Base-by-base conservation (phyloP, 148 eudicot genomes). In the Vaccinium vitisidaea region DNA sequence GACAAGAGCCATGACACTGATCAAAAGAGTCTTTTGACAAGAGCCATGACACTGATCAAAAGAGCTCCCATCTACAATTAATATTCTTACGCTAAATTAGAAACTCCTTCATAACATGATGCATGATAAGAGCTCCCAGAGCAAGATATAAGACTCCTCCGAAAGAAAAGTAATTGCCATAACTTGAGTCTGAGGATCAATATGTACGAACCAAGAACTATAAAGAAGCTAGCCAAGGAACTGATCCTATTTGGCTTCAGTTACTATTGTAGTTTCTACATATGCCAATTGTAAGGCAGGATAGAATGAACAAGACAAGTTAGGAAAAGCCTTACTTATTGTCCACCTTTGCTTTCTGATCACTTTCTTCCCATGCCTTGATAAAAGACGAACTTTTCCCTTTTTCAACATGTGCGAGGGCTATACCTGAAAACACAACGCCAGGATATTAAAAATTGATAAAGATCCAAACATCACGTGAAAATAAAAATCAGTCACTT, bases 331-430 rank as follows among this genome's bases (percentile, higher is more conserved):
- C 83, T 56, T 75, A 85, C 87, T 49, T 85, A 76, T 85, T 85
- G 15, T 75, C 81, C 58, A 81, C 59, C 88, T 94, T 91, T 43
- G 90, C 30, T 76, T 94, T 92, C 84, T n/a, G n/a, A n/a, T 94
- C 97, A 75, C 92, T 94, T 69, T 96, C 98, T 87, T 94, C 98
- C 99, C 99, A 96, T 56, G 99, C 99, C 90, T 94, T 94, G 86
- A 96, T 92, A 70, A 92, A 92, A 14, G 99, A 96, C 83, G 88
- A 67, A 80, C 88, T 93, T 86, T 94, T 96, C 85, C 94, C 97
- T 63, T 87, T 84, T 75, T 92, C 94, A 80, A 94, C 87, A 39
- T 90, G 85, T 23, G 94, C 93, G 49, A 94, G 91, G 23, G 94
- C 98, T 79, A 93, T 78, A 85, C 91, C 98, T 96, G 88, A 70